A percentile compares a stretch with the other conserved stretches of the same genome.
phyloP scores from a whole-genome alignment of 2,329 filamentous ascomycete genomes.

The Fusarium sarcochroum region DNA sequence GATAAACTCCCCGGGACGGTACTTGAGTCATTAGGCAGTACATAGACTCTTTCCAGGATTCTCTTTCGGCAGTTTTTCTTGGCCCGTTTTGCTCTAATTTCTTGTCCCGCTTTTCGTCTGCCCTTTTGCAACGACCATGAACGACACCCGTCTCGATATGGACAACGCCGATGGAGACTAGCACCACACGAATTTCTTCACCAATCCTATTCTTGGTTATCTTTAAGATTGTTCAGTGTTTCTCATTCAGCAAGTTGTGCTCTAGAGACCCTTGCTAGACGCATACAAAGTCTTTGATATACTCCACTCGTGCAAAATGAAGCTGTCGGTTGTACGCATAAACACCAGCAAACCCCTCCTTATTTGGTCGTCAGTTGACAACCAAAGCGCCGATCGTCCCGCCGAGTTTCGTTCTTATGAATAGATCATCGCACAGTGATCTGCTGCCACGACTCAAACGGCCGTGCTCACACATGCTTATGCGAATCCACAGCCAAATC shows the following conservation, averaged over 20 bases:
- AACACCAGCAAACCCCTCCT: conserved; percentile 20
- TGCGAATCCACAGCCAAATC: conserved; percentile 24
- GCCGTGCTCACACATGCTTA: conserved; percentile 38
- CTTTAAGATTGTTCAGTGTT: conserved; percentile 15
- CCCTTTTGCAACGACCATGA: conserved; percentile 26
- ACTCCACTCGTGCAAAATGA: conserved; percentile 26
- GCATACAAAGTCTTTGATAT: conserved; percentile 16
- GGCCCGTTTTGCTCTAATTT: conserved; percentile 38
- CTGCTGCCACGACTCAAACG: conserved; percentile 41
- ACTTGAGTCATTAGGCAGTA: conserved; percentile 41
- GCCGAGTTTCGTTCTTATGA: conserved; percentile 22
- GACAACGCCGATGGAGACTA: conserved; percentile 30
- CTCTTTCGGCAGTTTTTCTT: conserved; percentile 40
- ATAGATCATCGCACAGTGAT: conserved; percentile 40
- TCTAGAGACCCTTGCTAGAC: conserved; percentile 18
- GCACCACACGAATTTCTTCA: neutral
- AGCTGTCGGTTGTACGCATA: conserved; percentile 16
- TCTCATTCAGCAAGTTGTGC: conserved; percentile 6
- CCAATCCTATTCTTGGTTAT: conserved; percentile 22
- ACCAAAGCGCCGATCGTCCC: conserved; percentile 35
- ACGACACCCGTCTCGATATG: conserved; percentile 27
- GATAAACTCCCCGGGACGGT: conserved; percentile 29
- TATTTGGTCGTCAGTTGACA: conserved; percentile 28
- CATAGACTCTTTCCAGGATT: conserved; percentile 23
- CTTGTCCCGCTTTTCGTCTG: conserved; percentile 38